Base-by-base conservation (phyloP, 441 rosid species). In the Cnidoscolus chayamansa region DNA sequence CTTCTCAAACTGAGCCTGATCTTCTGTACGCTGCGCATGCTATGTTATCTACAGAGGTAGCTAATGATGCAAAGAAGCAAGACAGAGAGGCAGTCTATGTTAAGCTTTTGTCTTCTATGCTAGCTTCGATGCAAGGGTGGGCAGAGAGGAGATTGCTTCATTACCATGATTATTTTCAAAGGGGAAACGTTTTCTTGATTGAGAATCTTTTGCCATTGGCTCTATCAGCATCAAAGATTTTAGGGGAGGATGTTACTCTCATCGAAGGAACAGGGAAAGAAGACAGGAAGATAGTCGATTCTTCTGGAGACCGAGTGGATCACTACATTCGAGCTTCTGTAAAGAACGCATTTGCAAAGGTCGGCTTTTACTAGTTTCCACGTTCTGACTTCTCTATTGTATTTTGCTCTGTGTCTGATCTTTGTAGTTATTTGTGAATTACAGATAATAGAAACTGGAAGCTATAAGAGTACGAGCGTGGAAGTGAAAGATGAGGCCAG, bases 91-190 rank as follows among this genome's bases (percentile, higher is more conserved):
- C 88, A 13, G 12, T 77, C 0, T 92, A 86, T 73, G 85, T 86
- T 55, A 88, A 85, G 77, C 65, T 90, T 10, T 75, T 94, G 74
- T 80, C 81, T 8, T 83, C 90, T 0, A 86, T 90, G 72, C 55
- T 92, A 74, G 84, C 84, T 50, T 86, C 97, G 8, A 90, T 92
- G 89, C 91, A 84, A 74, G 87, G 81, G 69, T 94, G 98, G 99
- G 89, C 92, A 0, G 97, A 92, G 85, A 88, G 80, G 88, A 83
- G 92, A 78, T 79, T 92, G 77, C 83, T 85, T 48, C 76, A 83
- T 63, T 92, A 94, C 74, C 99, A 90, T 75, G 96, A 92, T 32
- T 84, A 83, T 74, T 90, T 88, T 75, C 88, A 84, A 68, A 85
- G 89, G 51, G 90, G 93, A 9, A 86, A 77, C 9, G 84, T 81